These are phyloP conservation scores for Coniochaeta hoffmannii DNA, from an alignment of 2,329 filamentous ascomycete species.

Conservation along the genomic window DNA sequence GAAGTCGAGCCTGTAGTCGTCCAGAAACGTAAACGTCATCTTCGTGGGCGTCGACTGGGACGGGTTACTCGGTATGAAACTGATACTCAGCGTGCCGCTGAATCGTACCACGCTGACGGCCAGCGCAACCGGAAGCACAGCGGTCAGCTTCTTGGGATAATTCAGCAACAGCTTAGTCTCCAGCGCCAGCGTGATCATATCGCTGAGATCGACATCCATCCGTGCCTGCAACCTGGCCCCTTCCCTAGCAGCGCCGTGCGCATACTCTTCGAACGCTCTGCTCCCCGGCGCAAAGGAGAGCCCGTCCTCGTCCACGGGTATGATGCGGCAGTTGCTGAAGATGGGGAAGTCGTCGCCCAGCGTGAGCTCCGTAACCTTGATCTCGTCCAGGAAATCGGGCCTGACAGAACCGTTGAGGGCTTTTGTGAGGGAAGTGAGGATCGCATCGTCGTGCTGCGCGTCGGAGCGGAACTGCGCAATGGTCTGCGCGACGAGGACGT, in stretches of 20 bases:
- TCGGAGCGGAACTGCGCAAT: slow-evolving; percentile 93
- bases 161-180: slow-evolving; percentile 94
- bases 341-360: slow-evolving; percentile 97
- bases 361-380: slow-evolving; percentile 86
- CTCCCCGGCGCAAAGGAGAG: slow-evolving; percentile 41
- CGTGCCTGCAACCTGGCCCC: slow-evolving; percentile 81
- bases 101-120: slow-evolving; percentile 90
- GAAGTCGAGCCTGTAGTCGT: slow-evolving; percentile 80
- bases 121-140: slow-evolving; percentile 84
- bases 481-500: slow-evolving; percentile 91
- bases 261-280: slow-evolving; percentile 36
- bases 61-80: slow-evolving; percentile 74
- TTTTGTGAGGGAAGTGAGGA: slow-evolving; percentile 76
- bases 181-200: slow-evolving; percentile 89
- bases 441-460: slow-evolving; percentile 84
- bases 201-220: slow-evolving; percentile 95
- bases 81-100: slow-evolving; percentile 88
- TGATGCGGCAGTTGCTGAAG: slow-evolving; percentile 95
- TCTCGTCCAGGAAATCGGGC: slow-evolving; percentile 88
- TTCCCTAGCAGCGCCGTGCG: slow-evolving; percentile 44
- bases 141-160: slow-evolving; percentile 83
- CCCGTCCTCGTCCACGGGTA: slow-evolving; percentile 79
- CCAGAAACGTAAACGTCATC: slow-evolving; percentile 88
- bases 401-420: slow-evolving; percentile 80
- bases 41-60: slow-evolving; percentile 70